Evolutionary conservation across 2,329 filamentous ascomycete species (phyloP), one percentile per base, ranked within the genome.

Genomic region (Graphilbum fragrans): DNA sequence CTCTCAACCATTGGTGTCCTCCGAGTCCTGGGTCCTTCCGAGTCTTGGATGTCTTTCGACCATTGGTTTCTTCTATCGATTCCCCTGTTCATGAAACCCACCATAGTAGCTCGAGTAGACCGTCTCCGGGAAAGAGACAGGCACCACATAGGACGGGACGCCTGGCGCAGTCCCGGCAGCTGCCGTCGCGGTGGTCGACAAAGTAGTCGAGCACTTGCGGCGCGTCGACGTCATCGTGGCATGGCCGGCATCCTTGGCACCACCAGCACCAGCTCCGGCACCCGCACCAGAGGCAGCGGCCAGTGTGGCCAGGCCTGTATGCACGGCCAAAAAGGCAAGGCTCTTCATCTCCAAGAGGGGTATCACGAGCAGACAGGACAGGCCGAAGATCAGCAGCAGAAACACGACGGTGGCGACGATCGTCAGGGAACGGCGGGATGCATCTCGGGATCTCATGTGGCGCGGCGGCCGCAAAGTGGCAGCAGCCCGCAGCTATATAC

Each of bases 61-160:
- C n/a, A n/a, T n/a, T n/a, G n/a, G n/a, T n/a, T n/a, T n/a, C n/a
- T n/a, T n/a, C n/a, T n/a, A n/a, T n/a, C n/a, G n/a, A n/a, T n/a
- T n/a, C 12, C 17, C 34, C 18, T 7, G 6, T 20, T 33, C 37
- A 39, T 10, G 5, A 14, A 7, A 45, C 18, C 61, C 58, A 41
- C 63, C 54, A 48, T 67, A 67, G 50, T 73, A 74, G 41, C 60
- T 69, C 22, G 63, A 60, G 50, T 70, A 73, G 9, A 62, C 64
- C 5, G 62, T 61, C 1, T 68, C 70, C 6, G 69, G 70, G 44
- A 72, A 72, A 4, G 63, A 66, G 10, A 62, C 56, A 0, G 65
- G 60, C 10, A 66, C 65, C 17, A 62, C 57, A 44, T 58, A 67
- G 5, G 56, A 58, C 27, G 57, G 42, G 7, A 48, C 49, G 20